phyloP scores from a whole-genome alignment of 2,329 filamentous ascomycete species.

The Malbranchea zuffiana region DNA sequence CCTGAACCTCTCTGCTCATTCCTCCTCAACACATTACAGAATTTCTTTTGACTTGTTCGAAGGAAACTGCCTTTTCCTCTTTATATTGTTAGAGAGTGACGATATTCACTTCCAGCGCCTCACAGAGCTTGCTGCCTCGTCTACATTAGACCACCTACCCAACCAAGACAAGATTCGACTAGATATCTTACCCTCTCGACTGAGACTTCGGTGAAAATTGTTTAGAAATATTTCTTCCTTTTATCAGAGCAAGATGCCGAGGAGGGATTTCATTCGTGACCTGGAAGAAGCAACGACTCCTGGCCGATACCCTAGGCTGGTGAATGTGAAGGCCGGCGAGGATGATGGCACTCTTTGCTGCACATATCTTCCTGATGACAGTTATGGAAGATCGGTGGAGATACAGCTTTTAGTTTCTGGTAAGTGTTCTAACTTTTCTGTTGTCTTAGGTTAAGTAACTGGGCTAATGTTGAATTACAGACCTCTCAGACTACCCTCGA shows the following conservation, averaged over 20 bases:
- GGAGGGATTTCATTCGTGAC: constrained; percentile 55
- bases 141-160: no score
- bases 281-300: constrained; percentile 32
- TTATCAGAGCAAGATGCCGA: constrained; percentile 58
- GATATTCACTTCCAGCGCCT: no score
- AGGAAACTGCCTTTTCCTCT: no score
- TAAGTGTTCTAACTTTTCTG: constrained; percentile 17
- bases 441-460: background rate
- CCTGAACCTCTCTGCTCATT: no score
- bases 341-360: constrained; percentile 65
- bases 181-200: no score
- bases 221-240: background rate
- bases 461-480: constrained; percentile 22
- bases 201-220: background rate
- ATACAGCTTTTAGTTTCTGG: constrained; percentile 33
- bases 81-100: no score
- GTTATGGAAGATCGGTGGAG: constrained; percentile 22
- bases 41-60: no score
- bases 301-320: constrained; percentile 40
- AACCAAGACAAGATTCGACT: no score
- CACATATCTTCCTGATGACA: constrained; percentile 35
- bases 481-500: constrained; percentile 51
- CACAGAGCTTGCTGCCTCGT: no score
- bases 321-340: constrained; percentile 48
- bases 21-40: no score